Evolutionary conservation across 495 filamentous ascomycete species (phyloP).

Genomic region (Amorphotheca resinae): DNA sequence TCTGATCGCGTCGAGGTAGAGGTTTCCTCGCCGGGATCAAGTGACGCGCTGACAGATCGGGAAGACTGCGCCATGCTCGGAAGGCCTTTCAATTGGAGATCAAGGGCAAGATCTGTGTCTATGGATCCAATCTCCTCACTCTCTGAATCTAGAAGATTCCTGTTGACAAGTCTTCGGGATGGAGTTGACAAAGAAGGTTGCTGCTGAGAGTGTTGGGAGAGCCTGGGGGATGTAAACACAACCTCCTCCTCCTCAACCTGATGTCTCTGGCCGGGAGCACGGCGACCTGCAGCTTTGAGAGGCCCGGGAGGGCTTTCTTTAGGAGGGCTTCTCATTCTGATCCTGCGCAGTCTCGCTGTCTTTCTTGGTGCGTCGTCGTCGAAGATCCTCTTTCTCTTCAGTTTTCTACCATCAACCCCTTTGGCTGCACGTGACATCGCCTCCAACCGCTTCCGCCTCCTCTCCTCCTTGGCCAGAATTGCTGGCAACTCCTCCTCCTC

Average conservation of each 20-base stretch:
- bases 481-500: not conserved
- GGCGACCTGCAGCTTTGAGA: not conserved
- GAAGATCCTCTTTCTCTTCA: not conserved
- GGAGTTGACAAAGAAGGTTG: conserved; percentile 8
- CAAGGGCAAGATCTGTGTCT: not conserved
- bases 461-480: not conserved
- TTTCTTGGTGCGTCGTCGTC: not conserved
- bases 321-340: no score
- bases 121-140: conserved; percentile 2
- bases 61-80: not conserved
- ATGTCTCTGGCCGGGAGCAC: not conserved
- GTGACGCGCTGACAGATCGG: not conserved
- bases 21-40: not conserved
- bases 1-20: not conserved
- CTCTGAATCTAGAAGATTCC: not conserved
- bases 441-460: not conserved
- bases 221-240: conserved; percentile 1
- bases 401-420: not conserved
- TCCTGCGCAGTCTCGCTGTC: not conserved
- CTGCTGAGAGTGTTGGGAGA: conserved; percentile 2
- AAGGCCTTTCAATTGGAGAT: conserved; percentile 7
- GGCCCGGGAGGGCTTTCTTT: not conserved
- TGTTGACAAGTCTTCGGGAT: conserved; percentile 7
- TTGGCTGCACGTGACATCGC: not conserved
- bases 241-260: not conserved